Evolutionary conservation across 331 rosid species (phyloP).

Genomic region (Malus hybrid): DNA sequence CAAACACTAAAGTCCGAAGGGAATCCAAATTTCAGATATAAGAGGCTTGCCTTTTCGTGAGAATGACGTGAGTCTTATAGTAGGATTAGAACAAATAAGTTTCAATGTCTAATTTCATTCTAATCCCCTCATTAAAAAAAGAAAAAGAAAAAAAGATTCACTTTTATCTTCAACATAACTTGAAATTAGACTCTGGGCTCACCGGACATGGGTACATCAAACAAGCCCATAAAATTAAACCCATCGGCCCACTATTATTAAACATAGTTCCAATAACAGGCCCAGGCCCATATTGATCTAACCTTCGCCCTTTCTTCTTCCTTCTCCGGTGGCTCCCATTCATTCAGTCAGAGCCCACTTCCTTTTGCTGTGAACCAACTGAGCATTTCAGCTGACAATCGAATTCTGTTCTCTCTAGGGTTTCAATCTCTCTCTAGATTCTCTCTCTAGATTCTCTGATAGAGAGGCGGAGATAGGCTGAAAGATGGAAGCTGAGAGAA

Average conservation of each 20-base stretch:
- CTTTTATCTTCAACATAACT: too few relatives aligned
- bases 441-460: not conserved
- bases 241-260: too few relatives aligned
- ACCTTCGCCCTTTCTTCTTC: not conserved
- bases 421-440: not conserved
- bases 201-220: not conserved
- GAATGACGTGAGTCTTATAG: too few relatives aligned
- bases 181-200: not conserved
- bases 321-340: not conserved
- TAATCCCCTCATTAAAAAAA: too few relatives aligned
- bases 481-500: constrained; percentile 25
- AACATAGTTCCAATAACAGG: not conserved
- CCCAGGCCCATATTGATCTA: not conserved
- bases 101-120: too few relatives aligned
- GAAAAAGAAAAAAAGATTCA: too few relatives aligned
- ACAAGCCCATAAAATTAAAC: not conserved
- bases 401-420: not conserved
- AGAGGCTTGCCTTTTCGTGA: too few relatives aligned
- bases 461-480: not conserved
- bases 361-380: not conserved
- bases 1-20: too few relatives aligned
- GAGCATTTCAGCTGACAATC: not conserved
- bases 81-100: too few relatives aligned
- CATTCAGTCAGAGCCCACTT: not conserved
- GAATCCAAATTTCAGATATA: too few relatives aligned